A percentile compares a stretch with the other conserved stretches of the same genome.
phyloP scores from a whole-genome alignment of 495 filamentous ascomycete genomes.

The Trichoderma asperelloides region DNA sequence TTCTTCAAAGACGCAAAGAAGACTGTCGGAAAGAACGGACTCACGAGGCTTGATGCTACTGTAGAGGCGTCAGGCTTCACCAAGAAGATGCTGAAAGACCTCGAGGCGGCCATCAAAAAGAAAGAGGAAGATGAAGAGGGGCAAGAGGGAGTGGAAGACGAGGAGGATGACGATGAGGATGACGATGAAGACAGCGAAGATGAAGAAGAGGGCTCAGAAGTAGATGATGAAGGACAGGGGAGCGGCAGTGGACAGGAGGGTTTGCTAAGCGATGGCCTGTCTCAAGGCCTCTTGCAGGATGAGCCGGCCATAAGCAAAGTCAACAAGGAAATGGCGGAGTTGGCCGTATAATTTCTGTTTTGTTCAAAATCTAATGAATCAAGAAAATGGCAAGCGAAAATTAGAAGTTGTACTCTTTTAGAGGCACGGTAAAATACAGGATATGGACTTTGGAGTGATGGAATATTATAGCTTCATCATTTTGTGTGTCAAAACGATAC shows the following conservation, averaged over 20 bases:
- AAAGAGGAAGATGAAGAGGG: constrained; percentile 31
- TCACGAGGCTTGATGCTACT: constrained; percentile 69
- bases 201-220: constrained; percentile 21
- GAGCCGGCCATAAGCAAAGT: neutral
- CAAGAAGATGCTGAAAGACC: constrained; percentile 87
- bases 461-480: neutral
- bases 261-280: neutral
- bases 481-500: neutral
- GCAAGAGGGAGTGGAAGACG: neutral
- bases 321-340: neutral
- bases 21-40: constrained; percentile 52
- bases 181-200: constrained; percentile 29
- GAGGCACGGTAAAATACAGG: neutral
- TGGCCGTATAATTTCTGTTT: neutral
- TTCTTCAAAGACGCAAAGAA: constrained; percentile 77
- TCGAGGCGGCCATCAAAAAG: constrained; percentile 78
- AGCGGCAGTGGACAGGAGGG: neutral
- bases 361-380: neutral
- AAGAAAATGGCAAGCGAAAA: neutral
- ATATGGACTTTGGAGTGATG: neutral
- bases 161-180: constrained; percentile 23
- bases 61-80: constrained; percentile 93
- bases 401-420: neutral
- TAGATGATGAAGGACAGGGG: constrained; percentile 15
- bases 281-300: neutral